A percentile compares a stretch with the other conserved stretches of the same genome.
phyloP scores from a whole-genome alignment of 768 basidiomycete genomes.

The Gloeophyllum trabeum region DNA sequence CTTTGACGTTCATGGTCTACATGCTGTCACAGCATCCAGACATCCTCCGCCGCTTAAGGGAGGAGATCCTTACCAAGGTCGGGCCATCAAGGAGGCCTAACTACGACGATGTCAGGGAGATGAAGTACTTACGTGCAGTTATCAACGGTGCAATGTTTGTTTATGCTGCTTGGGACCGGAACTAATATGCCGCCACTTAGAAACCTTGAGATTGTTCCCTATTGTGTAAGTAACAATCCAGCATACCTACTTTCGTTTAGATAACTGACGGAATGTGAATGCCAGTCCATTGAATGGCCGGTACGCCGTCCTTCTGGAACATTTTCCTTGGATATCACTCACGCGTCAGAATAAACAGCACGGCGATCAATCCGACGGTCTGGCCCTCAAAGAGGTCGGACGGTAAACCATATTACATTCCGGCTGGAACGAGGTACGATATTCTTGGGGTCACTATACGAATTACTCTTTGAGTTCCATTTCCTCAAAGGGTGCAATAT shows the following conservation, averaged over 20 bases:
- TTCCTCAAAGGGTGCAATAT: slow-evolving; percentile 28
- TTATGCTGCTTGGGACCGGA: too few relatives aligned
- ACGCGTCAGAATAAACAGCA: slow-evolving; percentile 7
- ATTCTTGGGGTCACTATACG: not conserved
- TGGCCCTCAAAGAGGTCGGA: slow-evolving; percentile 14
- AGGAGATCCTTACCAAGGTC: slow-evolving; percentile 28
- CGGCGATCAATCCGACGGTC: slow-evolving; percentile 13
- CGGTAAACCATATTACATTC: slow-evolving; percentile 42
- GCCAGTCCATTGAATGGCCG: slow-evolving; percentile 21
- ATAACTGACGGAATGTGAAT: too few relatives aligned
- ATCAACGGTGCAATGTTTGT: slow-evolving; percentile 22
- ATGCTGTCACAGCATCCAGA: slow-evolving; percentile 33
- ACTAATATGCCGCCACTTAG: slow-evolving; percentile 1
- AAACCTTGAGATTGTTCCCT: slow-evolving; percentile 14
- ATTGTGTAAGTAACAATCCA: not conserved
- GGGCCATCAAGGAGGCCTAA: slow-evolving; percentile 23
- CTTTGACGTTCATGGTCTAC: slow-evolving; percentile 33
- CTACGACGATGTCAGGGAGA: slow-evolving; percentile 28
- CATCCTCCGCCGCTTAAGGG: slow-evolving; percentile 25
- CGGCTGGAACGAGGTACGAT: slow-evolving; percentile 22
- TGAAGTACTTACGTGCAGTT: slow-evolving; percentile 33
- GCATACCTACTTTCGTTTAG: too few relatives aligned
- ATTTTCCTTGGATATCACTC: slow-evolving; percentile 3
- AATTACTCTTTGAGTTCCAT: not conserved
- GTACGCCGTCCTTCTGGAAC: slow-evolving; percentile 7